Percentiles rank a stretch among this genome's conserved stretches.
phyloP scores from a whole-genome alignment of 2,329 filamentous ascomycete genomes.

The Aspergillus transmontanensis region DNA sequence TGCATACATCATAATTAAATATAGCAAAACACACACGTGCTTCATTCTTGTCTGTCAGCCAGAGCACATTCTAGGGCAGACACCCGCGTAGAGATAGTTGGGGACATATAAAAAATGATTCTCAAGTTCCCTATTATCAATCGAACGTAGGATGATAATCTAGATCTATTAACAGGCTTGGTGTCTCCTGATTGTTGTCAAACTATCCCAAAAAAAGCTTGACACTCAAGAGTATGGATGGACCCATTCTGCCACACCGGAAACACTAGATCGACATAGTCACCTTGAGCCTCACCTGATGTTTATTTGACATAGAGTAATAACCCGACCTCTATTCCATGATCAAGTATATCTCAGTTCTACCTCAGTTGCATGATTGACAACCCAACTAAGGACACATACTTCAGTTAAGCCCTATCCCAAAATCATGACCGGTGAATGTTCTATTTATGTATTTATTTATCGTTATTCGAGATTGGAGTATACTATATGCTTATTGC shows the following conservation, averaged over 20 bases:
- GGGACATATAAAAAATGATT: neutral
- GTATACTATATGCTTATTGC: neutral
- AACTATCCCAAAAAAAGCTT: neutral
- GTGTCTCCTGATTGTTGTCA: slow-evolving; percentile 1
- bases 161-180: neutral
- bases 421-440: neutral
- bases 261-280: slow-evolving; percentile 2
- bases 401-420: neutral
- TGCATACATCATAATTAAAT: neutral
- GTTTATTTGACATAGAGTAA: neutral
- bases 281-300: slow-evolving; percentile 3
- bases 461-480: too few relatives aligned
- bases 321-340: neutral
- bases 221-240: neutral
- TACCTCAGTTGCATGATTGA: neutral
- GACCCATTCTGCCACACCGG: slow-evolving; percentile 1
- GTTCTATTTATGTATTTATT: neutral
- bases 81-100: too few relatives aligned
- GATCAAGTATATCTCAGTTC: neutral
- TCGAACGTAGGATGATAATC: neutral
- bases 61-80: too few relatives aligned
- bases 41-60: neutral
- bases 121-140: neutral
- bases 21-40: neutral
- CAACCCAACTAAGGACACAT: neutral